phyloP scores from a whole-genome alignment of 2,329 filamentous ascomycete species.

The Nannizzia gypsea region DNA sequence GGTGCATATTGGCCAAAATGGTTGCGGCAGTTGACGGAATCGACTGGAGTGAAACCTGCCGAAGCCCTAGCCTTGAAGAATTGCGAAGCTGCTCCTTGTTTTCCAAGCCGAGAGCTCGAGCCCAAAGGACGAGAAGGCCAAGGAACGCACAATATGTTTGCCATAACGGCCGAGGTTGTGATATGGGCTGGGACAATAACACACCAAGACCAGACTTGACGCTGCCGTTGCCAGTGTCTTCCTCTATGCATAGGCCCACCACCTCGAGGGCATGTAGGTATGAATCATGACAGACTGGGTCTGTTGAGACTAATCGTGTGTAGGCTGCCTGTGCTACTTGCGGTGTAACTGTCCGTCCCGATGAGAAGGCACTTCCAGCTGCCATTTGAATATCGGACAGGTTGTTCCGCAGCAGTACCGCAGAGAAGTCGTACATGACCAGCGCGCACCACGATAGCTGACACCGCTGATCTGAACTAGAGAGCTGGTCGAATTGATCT shows the following conservation, averaged over 20 bases:
- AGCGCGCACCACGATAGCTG: constrained; percentile 13
- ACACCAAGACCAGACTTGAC: neutral
- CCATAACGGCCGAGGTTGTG: constrained; percentile 11
- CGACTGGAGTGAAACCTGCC: neutral
- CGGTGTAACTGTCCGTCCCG: constrained; percentile 15
- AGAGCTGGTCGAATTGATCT: constrained; percentile 13
- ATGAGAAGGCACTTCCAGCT: constrained; percentile 16
- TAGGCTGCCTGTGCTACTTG: constrained; percentile 17
- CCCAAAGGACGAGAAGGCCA: constrained; percentile 14
- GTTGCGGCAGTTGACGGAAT: constrained; percentile 4
- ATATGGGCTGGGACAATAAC: neutral
- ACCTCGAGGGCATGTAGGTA: constrained; percentile 16
- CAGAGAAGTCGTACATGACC: constrained; percentile 16
- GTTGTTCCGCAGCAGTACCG: constrained; percentile 15
- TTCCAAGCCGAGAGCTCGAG: constrained; percentile 12
- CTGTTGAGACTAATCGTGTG: constrained; percentile 12
- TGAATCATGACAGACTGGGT: constrained; percentile 16
- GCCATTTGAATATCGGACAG: constrained; percentile 18
- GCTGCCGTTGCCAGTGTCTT: constrained; percentile 3
- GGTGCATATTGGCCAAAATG: constrained; percentile 14
- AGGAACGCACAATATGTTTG: constrained; percentile 15
- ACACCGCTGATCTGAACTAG: constrained; percentile 10
- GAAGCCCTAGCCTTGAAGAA: neutral
- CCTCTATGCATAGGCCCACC: constrained; percentile 14
- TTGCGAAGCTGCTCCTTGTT: neutral